Base-by-base conservation (phyloP, 306 rosid species). In the Dalbergia cultrata region DNA sequence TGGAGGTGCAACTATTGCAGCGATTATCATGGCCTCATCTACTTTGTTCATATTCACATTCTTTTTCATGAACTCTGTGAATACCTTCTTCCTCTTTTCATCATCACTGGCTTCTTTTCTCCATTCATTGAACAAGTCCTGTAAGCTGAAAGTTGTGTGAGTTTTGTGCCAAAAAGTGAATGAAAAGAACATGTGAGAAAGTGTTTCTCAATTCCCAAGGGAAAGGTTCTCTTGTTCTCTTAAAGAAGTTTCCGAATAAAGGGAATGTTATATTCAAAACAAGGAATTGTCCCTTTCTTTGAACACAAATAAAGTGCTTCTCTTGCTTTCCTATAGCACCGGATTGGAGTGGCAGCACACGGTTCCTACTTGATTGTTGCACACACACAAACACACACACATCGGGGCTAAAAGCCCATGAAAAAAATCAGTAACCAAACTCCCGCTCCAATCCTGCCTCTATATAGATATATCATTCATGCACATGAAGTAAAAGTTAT, bases 1-100 rank as follows among this genome's bases (percentile, higher is more conserved):
- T 1, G 98, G 89, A 2, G 95, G 98, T 19, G 92, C 85, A 6
- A 86, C 68, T 49, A 94, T 52, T 50, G 90, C 97, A 1, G 92
- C 67, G n/a, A 89, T n/a, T 58, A 90, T 21, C 85, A 86, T 88
- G 2, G 85, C 9, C 9, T n/a, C 18, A 58, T 90, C 93, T 22
- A 67, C 71, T 61, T 85, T 83, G 78, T 70, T 88, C 1, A 79
- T 19, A 11, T 72, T 84, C 49, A 88, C 93, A 0, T 78, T 63
- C 9, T 81, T 6, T 6, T 5, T 56, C 76, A 94, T 72, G 66
- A 94, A 92, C 0, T 80, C 8, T 0, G 3, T 13, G 67, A 88
- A 76, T 6, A 18, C 14, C 3, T 61, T 0, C 85, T 18, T 62
- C 18, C 4, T 75, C 0, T 4, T 5, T 13, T 56, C 56, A 0